Evolutionary conservation across 257 asterid genomes (phyloP).

Genomic region (Nicotiana undulata): DNA sequence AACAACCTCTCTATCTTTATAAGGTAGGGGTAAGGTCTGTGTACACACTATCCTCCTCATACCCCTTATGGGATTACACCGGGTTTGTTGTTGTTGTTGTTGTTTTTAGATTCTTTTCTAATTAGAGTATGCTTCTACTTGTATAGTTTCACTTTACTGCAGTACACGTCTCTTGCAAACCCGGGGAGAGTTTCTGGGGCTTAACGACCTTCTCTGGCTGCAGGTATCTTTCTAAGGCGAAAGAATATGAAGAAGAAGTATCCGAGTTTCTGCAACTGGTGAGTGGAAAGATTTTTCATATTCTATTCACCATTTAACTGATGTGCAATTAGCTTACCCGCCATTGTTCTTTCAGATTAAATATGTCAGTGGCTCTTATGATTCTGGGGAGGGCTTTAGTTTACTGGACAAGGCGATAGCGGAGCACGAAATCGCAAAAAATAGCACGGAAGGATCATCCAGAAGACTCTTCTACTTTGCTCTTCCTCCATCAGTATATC

Average conservation of each 20-base stretch:
- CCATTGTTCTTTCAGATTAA: constrained; percentile 50
- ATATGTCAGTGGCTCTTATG: constrained; percentile 90
- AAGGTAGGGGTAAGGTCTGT: too few relatives aligned
- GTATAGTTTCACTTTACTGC: background rate
- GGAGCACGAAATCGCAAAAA: constrained; percentile 73
- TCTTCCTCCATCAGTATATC: constrained; percentile 99
- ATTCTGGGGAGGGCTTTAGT: constrained; percentile 76
- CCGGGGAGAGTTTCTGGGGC: background rate
- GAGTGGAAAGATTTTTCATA: constrained; percentile 19
- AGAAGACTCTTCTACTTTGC: constrained; percentile 96
- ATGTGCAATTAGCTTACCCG: background rate
- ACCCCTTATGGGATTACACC: too few relatives aligned
- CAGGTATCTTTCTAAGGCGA: constrained; percentile 69
- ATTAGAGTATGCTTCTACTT: background rate
- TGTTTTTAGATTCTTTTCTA: background rate
- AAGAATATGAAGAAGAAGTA: constrained; percentile 41
- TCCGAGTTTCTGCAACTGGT: constrained; percentile 78
- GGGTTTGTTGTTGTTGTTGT: too few relatives aligned
- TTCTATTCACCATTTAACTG: background rate
- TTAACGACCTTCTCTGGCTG: constrained; percentile 2
- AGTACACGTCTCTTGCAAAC: background rate
- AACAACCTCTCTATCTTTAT: too few relatives aligned
- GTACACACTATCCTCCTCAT: too few relatives aligned
- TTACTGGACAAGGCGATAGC: constrained; percentile 72
- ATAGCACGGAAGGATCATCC: constrained; percentile 64